Evolutionary conservation across 2,329 filamentous ascomycete species (phyloP).

Genomic region (Cytospora piceae): DNA sequence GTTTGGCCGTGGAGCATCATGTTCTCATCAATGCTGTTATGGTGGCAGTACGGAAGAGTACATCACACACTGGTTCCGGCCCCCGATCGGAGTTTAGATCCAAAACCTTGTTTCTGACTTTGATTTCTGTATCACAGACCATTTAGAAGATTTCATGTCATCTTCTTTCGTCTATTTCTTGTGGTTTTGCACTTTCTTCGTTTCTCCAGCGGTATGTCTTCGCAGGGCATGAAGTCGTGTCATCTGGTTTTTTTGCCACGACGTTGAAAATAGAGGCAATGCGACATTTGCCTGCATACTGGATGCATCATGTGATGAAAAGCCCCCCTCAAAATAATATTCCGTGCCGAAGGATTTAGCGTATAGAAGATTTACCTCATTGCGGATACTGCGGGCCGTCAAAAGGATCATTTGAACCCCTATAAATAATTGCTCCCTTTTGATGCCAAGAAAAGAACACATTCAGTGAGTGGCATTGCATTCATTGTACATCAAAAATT

Average conservation of each 20-base stretch:
- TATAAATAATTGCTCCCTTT: neutral
- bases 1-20: neutral
- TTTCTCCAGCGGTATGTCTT: neutral
- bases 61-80: neutral
- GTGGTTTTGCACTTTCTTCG: neutral
- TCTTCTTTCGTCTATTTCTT: neutral
- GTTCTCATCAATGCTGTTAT: neutral
- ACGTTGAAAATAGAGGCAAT: slow-evolving; percentile 4
- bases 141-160: neutral
- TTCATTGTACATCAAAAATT: neutral
- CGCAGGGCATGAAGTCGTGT: neutral
- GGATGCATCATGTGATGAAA: slow-evolving; percentile 26
- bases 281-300: slow-evolving; percentile 19
- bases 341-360: slow-evolving; percentile 14
- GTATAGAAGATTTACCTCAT: neutral
- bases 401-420: neutral
- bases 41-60: neutral
- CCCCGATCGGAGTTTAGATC: slow-evolving; percentile 10
- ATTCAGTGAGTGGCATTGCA: neutral
- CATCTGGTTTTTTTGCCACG: neutral
- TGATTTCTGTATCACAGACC: neutral
- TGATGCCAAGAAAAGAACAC: neutral
- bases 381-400: neutral
- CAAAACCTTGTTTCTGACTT: slow-evolving; percentile 12
- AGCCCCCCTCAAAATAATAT: neutral